phyloP scores from a whole-genome alignment of 2,329 filamentous ascomycete genomes.

The Colletotrichum karsti region DNA sequence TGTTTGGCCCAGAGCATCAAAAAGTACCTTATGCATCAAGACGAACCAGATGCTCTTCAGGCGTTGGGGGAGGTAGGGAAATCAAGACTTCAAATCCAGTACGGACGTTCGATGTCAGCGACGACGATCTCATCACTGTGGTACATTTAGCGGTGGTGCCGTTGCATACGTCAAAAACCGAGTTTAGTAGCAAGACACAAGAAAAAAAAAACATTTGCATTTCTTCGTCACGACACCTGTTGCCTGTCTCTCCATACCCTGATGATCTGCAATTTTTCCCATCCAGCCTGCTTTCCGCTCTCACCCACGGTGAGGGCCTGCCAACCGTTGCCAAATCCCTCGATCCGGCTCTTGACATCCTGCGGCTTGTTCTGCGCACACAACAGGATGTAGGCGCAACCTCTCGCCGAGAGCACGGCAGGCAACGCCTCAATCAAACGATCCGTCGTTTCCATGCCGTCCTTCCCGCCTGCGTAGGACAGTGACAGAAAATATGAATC shows the following conservation, averaged over 20 bases:
- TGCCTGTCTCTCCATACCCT: constrained; percentile 76
- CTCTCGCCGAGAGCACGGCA: constrained; percentile 66
- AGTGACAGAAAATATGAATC: constrained; percentile 86
- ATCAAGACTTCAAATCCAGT: constrained; percentile 24
- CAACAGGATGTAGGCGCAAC: constrained; percentile 88
- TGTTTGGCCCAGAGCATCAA: constrained; percentile 4
- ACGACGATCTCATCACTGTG: not conserved
- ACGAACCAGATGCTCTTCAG: constrained; percentile 24
- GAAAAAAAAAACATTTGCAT: not conserved
- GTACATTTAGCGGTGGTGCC: no score
- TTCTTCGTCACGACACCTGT: not conserved
- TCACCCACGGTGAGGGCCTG: constrained; percentile 78
- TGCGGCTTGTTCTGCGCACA: constrained; percentile 91
- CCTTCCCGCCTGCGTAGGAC: constrained; percentile 86
- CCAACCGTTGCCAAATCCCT: constrained; percentile 67
- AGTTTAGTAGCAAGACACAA: not conserved
- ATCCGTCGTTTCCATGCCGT: constrained; percentile 95
- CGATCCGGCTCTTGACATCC: constrained; percentile 67
- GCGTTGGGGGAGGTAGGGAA: constrained; percentile 23
- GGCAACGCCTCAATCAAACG: constrained; percentile 78
- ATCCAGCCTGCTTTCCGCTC: constrained; percentile 89
- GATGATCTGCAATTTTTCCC: constrained; percentile 92
- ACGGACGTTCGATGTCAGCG: not conserved
- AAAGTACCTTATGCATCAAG: constrained; percentile 17
- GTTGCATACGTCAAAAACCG: no score